These are phyloP conservation scores for Chamaecyparis obtusa DNA, from an alignment of 75 land plant species.

Conservation along the genomic window DNA sequence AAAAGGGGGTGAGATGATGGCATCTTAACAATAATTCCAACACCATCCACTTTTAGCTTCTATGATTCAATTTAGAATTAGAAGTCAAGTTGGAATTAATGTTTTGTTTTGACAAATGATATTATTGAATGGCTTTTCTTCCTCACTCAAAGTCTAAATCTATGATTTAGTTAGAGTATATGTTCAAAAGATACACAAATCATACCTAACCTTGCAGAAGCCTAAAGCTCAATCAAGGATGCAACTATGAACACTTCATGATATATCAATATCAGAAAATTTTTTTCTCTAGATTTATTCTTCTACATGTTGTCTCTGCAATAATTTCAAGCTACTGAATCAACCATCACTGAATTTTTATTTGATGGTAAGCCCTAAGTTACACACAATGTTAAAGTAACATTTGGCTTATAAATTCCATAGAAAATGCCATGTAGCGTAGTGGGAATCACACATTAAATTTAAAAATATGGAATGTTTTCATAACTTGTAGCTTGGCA, in stretches of 20 bases:
- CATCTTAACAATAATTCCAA: too few relatives aligned
- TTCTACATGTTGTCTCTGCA: constrained; percentile 82
- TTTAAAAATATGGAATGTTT: background rate
- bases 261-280: constrained; percentile 84
- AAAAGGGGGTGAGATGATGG: too few relatives aligned
- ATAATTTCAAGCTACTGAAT: constrained; percentile 6
- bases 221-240: constrained; percentile 88
- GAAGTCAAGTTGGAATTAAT: too few relatives aligned
- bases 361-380: background rate
- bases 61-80: too few relatives aligned
- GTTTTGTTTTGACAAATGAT: too few relatives aligned
- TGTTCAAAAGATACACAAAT: constrained; percentile 12
- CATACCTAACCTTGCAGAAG: constrained; percentile 93
- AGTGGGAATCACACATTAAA: background rate
- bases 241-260: constrained; percentile 81
- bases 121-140: background rate
- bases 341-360: background rate
- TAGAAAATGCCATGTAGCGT: background rate
- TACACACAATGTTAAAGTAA: background rate
- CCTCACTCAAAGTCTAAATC: background rate
- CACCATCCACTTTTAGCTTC: too few relatives aligned
- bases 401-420: background rate
- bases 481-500: background rate
- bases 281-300: constrained; percentile 76
- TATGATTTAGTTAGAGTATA: background rate